Conservation (phyloP, 78 protist genomes). For the Creolimax fragrantissima region DNA sequence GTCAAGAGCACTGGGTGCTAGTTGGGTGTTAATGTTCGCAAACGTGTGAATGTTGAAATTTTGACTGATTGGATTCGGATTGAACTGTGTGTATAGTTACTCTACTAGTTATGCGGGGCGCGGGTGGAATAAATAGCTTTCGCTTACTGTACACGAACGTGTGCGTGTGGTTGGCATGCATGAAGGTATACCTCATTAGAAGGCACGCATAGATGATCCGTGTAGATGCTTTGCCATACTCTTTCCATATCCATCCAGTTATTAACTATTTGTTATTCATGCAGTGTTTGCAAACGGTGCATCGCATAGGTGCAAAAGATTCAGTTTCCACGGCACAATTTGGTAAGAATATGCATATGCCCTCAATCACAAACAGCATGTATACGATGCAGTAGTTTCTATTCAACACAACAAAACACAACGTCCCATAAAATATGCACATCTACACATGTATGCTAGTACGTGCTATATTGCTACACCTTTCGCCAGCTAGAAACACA, state of each 20-base stretch:
- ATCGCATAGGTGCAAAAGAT: no score
- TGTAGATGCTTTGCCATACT: slow-evolving; percentile 87
- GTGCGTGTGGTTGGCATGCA: neutral
- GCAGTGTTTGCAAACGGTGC: no score
- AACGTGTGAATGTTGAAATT: no score
- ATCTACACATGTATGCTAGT: neutral
- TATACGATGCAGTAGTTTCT: neutral
- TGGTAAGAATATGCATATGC: neutral
- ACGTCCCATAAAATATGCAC: neutral
- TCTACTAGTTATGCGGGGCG: neutral
- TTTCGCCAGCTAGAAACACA: no score
- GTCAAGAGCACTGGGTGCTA: slow-evolving; percentile 86
- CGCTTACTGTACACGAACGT: neutral
- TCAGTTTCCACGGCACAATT: neutral
- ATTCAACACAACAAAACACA: neutral
- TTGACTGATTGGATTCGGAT: neutral
- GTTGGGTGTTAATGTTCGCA: neutral
- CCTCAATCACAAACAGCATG: neutral
- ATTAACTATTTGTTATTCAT: no score
- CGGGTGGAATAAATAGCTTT: neutral
- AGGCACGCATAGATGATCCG: slow-evolving; percentile 67
- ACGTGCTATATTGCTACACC: no score
- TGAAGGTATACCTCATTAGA: slow-evolving; percentile 62
- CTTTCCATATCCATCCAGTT: slow-evolving; percentile 94
- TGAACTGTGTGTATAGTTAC: neutral